Evolutionary conservation across 1,284 basidiomycete species (phyloP).

Genomic region (Rhodofomes roseus): DNA sequence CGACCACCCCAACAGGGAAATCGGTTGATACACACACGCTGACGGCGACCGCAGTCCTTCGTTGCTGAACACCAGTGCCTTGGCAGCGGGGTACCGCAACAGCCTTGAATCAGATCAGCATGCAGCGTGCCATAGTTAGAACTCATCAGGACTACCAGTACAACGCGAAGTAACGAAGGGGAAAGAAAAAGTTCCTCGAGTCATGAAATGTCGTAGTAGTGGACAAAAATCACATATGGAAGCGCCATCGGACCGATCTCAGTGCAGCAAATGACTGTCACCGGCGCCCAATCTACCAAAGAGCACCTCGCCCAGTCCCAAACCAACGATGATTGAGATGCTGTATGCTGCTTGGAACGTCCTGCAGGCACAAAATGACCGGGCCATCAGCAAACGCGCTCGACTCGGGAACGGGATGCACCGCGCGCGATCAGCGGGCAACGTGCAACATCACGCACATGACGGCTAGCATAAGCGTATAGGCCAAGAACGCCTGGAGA

Average conservation of each 20-base stretch:
- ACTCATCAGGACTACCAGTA: too few relatives aligned
- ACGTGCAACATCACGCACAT: constrained; percentile 48
- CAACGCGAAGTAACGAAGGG: too few relatives aligned
- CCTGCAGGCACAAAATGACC: constrained; percentile 36
- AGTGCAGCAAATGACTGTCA: constrained; percentile 18
- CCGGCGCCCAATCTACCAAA: constrained; percentile 47
- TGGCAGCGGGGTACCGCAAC: too few relatives aligned
- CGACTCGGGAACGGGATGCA: constrained; percentile 4
- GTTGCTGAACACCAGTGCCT: too few relatives aligned
- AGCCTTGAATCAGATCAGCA: too few relatives aligned
- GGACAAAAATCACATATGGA: too few relatives aligned
- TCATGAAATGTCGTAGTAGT: too few relatives aligned
- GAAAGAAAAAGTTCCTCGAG: neutral
- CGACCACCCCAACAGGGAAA: too few relatives aligned
- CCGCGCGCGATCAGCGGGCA: constrained; percentile 1
- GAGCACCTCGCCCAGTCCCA: constrained; percentile 61
- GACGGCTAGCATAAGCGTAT: constrained; percentile 64
- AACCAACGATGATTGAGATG: constrained; percentile 58
- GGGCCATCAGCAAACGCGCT: neutral
- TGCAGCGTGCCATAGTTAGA: too few relatives aligned
- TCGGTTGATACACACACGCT: too few relatives aligned
- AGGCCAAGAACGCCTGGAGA: constrained; percentile 52
- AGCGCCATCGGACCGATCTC: too few relatives aligned
- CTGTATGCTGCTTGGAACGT: constrained; percentile 71
- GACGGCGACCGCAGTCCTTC: too few relatives aligned